These are phyloP conservation scores for Debaryomyces hansenii DNA, from an alignment of 805 yeast genomes.

Conservation along the genomic window DNA sequence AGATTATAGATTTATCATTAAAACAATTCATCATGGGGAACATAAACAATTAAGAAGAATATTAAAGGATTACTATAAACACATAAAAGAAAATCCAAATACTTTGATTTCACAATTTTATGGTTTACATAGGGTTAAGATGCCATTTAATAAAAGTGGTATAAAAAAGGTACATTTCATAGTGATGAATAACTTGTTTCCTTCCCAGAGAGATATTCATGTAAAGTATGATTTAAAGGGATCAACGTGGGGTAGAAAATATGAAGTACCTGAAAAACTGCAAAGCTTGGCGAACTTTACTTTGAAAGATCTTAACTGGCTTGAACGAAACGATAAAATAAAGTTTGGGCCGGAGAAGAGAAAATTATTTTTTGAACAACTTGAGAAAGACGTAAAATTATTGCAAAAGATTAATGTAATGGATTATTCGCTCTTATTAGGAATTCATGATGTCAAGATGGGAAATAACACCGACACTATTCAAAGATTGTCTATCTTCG, in stretches of 20 bases:
- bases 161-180: slow-evolving; percentile 82
- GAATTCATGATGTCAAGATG: slow-evolving; percentile 73
- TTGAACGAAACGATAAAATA: slow-evolving; percentile 63
- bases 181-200: slow-evolving; percentile 96
- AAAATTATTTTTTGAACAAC: slow-evolving; percentile 61
- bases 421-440: slow-evolving; percentile 92
- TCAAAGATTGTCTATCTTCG: slow-evolving; percentile 45
- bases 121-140: slow-evolving; percentile 90
- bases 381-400: slow-evolving; percentile 71
- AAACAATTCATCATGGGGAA: slow-evolving; percentile 92
- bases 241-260: slow-evolving; percentile 78
- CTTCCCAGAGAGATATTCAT: slow-evolving; percentile 87
- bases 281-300: slow-evolving; percentile 43
- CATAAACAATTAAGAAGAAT: slow-evolving; percentile 78
- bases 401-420: slow-evolving; percentile 77
- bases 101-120: slow-evolving; percentile 93
- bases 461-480: slow-evolving; percentile 45
- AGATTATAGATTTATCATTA: slow-evolving; percentile 91
- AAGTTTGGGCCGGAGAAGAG: slow-evolving; percentile 73
- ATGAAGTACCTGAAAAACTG: slow-evolving; percentile 33
- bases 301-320: slow-evolving; percentile 86
- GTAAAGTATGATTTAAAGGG: slow-evolving; percentile 90
- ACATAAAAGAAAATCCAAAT: slow-evolving; percentile 80
- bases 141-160: slow-evolving; percentile 64
- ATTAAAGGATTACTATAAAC: slow-evolving; percentile 73